Conservation (phyloP, 2,329 filamentous ascomycete species). For the Phialophora expanda region DNA sequence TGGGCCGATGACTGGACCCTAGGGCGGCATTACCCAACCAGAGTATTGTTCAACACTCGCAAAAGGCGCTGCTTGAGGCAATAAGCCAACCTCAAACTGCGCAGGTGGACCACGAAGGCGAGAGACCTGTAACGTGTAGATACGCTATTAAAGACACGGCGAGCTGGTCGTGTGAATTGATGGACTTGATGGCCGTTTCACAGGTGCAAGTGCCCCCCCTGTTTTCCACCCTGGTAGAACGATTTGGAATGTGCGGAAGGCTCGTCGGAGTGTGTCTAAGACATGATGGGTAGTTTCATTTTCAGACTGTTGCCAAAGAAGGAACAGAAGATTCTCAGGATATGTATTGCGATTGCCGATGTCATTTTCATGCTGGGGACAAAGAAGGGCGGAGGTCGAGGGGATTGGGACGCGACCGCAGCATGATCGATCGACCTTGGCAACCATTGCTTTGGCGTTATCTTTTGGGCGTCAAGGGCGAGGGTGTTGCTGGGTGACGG, state of each 20-base stretch:
- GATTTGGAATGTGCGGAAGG: constrained; percentile 4
- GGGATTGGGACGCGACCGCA: constrained; percentile 8
- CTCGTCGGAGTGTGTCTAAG: constrained; percentile 1
- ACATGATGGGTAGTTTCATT: constrained; percentile 25
- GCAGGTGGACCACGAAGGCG: neutral
- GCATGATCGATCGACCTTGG: constrained; percentile 6
- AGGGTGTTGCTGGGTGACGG: constrained; percentile 29
- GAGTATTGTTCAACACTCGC: neutral
- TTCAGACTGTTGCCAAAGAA: constrained; percentile 30
- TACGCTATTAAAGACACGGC: neutral
- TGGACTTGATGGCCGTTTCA: constrained; percentile 2
- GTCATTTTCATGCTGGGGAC: constrained; percentile 29
- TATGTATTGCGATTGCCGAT: constrained; percentile 30
- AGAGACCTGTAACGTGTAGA: neutral
- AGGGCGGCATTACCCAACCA: constrained; percentile 2
- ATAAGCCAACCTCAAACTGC: constrained; percentile 1
- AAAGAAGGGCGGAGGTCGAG: constrained; percentile 17
- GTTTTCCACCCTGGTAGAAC: neutral
- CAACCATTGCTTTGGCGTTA: neutral
- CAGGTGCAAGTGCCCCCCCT: neutral
- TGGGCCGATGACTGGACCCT: neutral
- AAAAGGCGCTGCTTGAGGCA: constrained; percentile 10
- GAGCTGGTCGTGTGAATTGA: neutral
- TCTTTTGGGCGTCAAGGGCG: neutral
- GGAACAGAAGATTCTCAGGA: constrained; percentile 27